These are phyloP conservation scores for Aspergillus caelatus DNA, from an alignment of 2,329 filamentous ascomycete species.

Conservation along the genomic window DNA sequence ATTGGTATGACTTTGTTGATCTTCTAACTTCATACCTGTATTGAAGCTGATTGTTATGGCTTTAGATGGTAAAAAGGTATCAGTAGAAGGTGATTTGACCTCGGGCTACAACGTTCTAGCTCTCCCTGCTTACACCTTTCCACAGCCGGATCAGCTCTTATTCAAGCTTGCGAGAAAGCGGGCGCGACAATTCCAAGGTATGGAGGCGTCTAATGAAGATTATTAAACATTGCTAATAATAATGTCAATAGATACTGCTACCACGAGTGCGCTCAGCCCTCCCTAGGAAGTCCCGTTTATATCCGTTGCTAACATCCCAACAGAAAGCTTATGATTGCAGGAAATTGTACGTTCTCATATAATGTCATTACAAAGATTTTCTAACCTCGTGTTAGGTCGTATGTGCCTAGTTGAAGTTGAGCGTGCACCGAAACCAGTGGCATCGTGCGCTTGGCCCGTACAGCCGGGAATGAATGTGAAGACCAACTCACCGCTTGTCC, in stretches of 20 bases:
- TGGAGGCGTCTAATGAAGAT: slow-evolving; percentile 23
- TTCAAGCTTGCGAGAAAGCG: slow-evolving; percentile 98
- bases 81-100: slow-evolving; percentile 77
- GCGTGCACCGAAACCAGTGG: slow-evolving; percentile 91
- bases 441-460: slow-evolving; percentile 98
- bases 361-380: neutral
- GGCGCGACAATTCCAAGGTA: slow-evolving; percentile 85
- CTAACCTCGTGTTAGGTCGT: slow-evolving; percentile 54
- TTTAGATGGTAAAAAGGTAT: slow-evolving; percentile 95
- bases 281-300: slow-evolving; percentile 19
- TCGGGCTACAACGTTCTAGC: slow-evolving; percentile 8
- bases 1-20: slow-evolving; percentile 65
- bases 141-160: slow-evolving; percentile 90
- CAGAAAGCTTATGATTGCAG: slow-evolving; percentile 97
- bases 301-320: slow-evolving; percentile 28
- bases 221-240: slow-evolving; percentile 30
- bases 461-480: slow-evolving; percentile 99
- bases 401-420: slow-evolving; percentile 99
- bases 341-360: slow-evolving; percentile 68
- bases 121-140: slow-evolving; percentile 27
- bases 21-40: slow-evolving; percentile 55
- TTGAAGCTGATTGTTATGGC: slow-evolving; percentile 41
- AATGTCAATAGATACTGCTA: slow-evolving; percentile 80
- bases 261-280: slow-evolving; percentile 73
- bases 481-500: slow-evolving; percentile 91